phyloP scores from a whole-genome alignment of 208 protist species.

The Spironucleus salmonicida region DNA sequence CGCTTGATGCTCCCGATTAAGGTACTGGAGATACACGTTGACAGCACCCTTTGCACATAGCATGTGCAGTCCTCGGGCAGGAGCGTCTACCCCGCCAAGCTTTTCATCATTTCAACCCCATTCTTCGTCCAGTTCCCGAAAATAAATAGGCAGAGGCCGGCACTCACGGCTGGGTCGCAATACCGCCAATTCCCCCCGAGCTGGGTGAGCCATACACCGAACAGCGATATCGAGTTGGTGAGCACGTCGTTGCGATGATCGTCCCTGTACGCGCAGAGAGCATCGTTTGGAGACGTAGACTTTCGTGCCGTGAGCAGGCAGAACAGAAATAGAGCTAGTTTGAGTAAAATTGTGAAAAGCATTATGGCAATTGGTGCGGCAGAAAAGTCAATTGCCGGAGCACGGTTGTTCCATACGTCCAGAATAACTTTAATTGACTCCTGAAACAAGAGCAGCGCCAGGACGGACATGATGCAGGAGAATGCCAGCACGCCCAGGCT shows the following conservation, averaged over 20 bases:
- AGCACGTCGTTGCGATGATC: conserved; percentile 27
- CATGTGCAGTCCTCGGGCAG: neutral
- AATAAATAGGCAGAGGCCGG: neutral
- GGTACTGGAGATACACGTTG: neutral
- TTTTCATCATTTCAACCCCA: neutral
- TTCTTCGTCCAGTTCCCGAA: neutral
- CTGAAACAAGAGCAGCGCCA: neutral
- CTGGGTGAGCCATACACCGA: neutral
- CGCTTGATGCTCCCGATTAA: neutral
- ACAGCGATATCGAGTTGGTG: neutral
- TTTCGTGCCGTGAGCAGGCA: neutral
- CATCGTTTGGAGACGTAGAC: neutral
- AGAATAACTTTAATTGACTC: neutral
- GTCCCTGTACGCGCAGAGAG: neutral
- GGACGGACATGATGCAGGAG: conserved; percentile 19
- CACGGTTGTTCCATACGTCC: neutral
- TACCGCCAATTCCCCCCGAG: neutral
- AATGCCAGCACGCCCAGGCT: conserved; percentile 6
- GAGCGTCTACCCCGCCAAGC: neutral
- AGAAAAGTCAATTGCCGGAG: neutral
- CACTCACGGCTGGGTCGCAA: neutral
- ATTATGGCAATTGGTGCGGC: neutral
- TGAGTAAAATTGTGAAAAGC: conserved; percentile 10
- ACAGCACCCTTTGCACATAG: neutral
- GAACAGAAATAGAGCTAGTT: neutral